phyloP scores from a whole-genome alignment of 2,329 filamentous ascomycete genomes.

The Cladosporium sp. region DNA sequence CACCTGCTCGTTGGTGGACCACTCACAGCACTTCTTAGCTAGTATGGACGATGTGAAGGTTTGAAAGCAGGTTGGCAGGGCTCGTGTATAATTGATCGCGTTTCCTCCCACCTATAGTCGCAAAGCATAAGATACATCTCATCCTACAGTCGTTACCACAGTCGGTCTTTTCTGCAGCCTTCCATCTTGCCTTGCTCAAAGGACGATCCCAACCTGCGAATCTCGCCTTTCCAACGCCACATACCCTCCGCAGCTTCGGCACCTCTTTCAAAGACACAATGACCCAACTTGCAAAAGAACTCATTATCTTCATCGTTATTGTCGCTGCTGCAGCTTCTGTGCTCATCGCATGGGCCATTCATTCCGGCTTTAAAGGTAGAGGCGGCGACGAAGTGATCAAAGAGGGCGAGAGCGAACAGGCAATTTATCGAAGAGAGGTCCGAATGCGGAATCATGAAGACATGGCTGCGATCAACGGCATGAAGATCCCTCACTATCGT shows the following conservation, averaged over 20 bases:
- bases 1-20: slow-evolving; percentile 8
- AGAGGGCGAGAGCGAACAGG: not conserved
- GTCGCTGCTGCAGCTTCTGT: not conserved
- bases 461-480: slow-evolving; percentile 1
- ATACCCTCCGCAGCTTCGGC: too few relatives aligned
- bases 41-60: not conserved
- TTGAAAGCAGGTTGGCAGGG: too few relatives aligned
- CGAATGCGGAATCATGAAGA: not conserved
- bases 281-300: not conserved
- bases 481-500: not conserved
- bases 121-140: too few relatives aligned
- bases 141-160: not conserved
- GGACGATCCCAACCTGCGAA: too few relatives aligned
- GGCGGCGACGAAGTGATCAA: not conserved
- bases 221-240: too few relatives aligned
- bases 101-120: too few relatives aligned
- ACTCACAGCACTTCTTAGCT: not conserved
- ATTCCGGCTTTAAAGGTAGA: not conserved
- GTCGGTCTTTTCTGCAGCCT: not conserved
- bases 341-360: slow-evolving; percentile 1
- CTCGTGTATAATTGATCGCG: too few relatives aligned
- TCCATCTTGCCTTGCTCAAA: too few relatives aligned
- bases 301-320: slow-evolving; percentile 8
- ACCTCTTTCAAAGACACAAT: too few relatives aligned
- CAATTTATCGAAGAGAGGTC: slow-evolving; percentile 4